Base-by-base conservation (phyloP, 176 grass and related monocot genomes). In the Poa pratensis region DNA sequence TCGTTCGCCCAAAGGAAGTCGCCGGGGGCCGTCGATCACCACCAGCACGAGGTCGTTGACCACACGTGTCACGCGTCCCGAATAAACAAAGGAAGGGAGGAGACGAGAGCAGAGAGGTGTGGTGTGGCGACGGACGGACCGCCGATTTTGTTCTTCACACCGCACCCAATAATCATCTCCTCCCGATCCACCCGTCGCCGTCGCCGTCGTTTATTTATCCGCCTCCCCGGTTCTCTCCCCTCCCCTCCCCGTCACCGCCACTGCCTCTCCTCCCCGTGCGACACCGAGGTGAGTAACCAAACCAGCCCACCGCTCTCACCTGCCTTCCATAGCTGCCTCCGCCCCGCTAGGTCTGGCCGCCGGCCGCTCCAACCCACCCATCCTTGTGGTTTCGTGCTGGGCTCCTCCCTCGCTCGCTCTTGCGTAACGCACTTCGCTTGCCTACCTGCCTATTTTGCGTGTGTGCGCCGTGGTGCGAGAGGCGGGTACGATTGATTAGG, bases 181-280 rank as follows among this genome's bases (percentile, higher is more conserved):
- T 5, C 58, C 61, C 62, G 24, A 2, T 69, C 65, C 7, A 7
- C 32, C 18, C 30, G 18, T 37, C 69, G 20, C 3, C 39, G 19
- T 24, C 69, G 39, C 40, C 69, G 39, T 46, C 69, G 39, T 72
- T 24, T 72, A 72, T 72, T 48, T 72, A 72, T 72, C n/a, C 59
- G 59, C 11, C 22, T 9, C 37, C n/a, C n/a, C n/a, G n/a, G n/a
- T n/a, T n/a, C n/a, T n/a, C n/a, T n/a, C n/a, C n/a, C n/a, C n/a
- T n/a, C n/a, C n/a, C n/a, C n/a, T n/a, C n/a, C n/a, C n/a, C n/a
- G n/a, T n/a, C n/a, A n/a, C 39, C 6, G 5, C 42, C 6, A 12
- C 8, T 0, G 2, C 32, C 1, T 40, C 34, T 4, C 34, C 34
- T 4, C 3, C 34, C 34, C 34, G 30, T 32, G 19, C 37, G 37